phyloP scores from a whole-genome alignment of 352 stramenopile species.

The Globisporangium nagaii region DNA sequence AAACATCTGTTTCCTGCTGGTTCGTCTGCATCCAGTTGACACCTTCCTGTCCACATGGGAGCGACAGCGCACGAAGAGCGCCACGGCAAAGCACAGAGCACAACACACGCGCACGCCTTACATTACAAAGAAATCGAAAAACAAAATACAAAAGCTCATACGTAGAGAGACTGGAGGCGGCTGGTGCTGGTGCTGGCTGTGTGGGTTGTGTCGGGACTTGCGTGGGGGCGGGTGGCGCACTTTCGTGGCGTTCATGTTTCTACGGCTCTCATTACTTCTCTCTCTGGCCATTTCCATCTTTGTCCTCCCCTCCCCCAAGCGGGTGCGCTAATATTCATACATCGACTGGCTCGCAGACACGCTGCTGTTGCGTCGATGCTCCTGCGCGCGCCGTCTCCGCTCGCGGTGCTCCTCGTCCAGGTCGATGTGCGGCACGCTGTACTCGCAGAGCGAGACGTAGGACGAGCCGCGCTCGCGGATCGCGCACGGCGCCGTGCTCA shows the following conservation, averaged over 20 bases:
- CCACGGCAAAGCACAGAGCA: not conserved
- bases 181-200: no score
- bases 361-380: conserved; percentile 75
- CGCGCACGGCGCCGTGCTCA: conserved; percentile 54
- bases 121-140: conserved; percentile 1
- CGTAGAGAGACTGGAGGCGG: not conserved
- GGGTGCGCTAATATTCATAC: conserved; percentile 9
- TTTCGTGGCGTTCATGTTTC: no score
- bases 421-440: conserved; percentile 67
- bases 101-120: not conserved
- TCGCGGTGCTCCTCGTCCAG: conserved; percentile 64
- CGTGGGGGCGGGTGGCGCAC: no score
- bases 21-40: no score
- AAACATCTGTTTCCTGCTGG: no score
- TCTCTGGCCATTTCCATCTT: not conserved
- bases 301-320: not conserved
- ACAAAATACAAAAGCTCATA: conserved; percentile 1
- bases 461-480: conserved; percentile 64
- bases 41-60: no score
- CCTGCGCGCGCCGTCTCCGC: conserved; percentile 60
- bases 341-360: conserved; percentile 23
- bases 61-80: not conserved
- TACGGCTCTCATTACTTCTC: no score
- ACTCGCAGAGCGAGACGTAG: conserved; percentile 75
- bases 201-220: no score